Evolutionary conservation across 768 basidiomycete genomes (phyloP).

Genomic region (Scleroderma bovista): DNA sequence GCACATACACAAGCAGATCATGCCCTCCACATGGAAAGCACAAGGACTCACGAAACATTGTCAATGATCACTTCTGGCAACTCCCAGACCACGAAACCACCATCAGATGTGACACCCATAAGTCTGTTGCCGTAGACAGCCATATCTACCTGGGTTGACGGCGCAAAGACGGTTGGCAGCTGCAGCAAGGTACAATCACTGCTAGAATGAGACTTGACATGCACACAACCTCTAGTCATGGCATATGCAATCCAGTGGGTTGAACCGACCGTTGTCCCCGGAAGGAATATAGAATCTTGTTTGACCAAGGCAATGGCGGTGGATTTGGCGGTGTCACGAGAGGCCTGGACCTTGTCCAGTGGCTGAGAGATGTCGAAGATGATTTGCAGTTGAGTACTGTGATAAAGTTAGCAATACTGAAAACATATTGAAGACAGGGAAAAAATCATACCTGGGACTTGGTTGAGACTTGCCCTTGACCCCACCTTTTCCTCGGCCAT

Average conservation of each 20-base stretch:
- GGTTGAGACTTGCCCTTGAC: constrained; percentile 42
- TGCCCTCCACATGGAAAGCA: not conserved
- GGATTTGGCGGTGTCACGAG: constrained; percentile 75
- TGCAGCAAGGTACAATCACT: constrained; percentile 85
- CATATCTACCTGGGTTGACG: constrained; percentile 73
- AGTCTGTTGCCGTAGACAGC: constrained; percentile 78
- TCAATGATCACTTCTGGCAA: constrained; percentile 78
- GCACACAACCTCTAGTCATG: constrained; percentile 87
- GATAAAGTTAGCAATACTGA: constrained; percentile 4
- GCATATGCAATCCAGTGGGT: constrained; percentile 92
- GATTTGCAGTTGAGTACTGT: constrained; percentile 59
- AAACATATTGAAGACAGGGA: not conserved
- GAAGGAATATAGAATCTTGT: constrained; percentile 81
- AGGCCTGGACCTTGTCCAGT: constrained; percentile 70
- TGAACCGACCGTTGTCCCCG: constrained; percentile 84
- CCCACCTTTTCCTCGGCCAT: constrained; percentile 33
- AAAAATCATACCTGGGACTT: constrained; percentile 49
- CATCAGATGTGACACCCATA: constrained; percentile 82
- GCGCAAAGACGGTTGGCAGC: constrained; percentile 56
- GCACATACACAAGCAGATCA: too few species aligned
- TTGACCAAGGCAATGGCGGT: constrained; percentile 86
- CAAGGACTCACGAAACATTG: constrained; percentile 70
- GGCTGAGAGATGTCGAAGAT: constrained; percentile 74
- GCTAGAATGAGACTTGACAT: constrained; percentile 83
- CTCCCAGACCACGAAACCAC: constrained; percentile 88